These are phyloP conservation scores for Colletotrichum sidae DNA, from an alignment of 2,329 filamentous ascomycete species.

Conservation along the genomic window DNA sequence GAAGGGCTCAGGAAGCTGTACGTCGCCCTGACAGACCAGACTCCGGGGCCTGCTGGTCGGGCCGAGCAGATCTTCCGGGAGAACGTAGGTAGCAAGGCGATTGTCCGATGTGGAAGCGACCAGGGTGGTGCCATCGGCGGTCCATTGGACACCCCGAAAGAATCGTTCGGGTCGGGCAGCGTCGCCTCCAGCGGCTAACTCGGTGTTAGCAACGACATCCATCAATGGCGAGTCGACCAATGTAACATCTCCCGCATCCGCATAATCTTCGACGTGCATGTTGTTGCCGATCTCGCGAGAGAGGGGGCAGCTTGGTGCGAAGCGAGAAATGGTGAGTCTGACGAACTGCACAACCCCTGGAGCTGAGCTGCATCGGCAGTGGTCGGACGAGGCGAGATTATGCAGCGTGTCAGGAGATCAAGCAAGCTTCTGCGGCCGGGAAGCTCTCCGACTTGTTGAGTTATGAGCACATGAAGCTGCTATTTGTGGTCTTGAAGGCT, in stretches of 20 bases:
- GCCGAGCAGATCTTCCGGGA: conserved; percentile 68
- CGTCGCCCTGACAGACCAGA: conserved; percentile 60
- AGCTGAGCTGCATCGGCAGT: no score
- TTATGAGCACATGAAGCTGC: no score
- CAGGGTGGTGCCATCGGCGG: conserved; percentile 69
- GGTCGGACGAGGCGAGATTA: no score
- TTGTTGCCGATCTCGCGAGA: no score
- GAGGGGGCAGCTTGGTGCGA: no score
- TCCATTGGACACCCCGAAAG: conserved; percentile 60
- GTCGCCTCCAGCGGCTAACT: conserved; percentile 12
- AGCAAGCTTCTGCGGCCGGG: no score
- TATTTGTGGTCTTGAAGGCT: not conserved
- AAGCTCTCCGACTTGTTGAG: not conserved
- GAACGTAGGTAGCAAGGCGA: conserved; percentile 65
- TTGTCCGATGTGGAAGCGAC: conserved; percentile 67
- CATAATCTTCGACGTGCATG: no score
- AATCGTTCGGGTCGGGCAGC: conserved; percentile 40
- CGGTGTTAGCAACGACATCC: conserved; percentile 29
- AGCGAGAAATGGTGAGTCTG: no score
- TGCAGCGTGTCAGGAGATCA: no score
- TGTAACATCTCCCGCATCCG: no score
- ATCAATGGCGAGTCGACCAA: conserved; percentile 2
- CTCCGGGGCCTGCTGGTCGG: conserved; percentile 43
- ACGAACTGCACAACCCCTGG: no score
- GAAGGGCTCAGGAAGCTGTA: conserved; percentile 66